Evolutionary conservation across 257 asterid genomes (phyloP).

Genomic region (Agastache rugosa): DNA sequence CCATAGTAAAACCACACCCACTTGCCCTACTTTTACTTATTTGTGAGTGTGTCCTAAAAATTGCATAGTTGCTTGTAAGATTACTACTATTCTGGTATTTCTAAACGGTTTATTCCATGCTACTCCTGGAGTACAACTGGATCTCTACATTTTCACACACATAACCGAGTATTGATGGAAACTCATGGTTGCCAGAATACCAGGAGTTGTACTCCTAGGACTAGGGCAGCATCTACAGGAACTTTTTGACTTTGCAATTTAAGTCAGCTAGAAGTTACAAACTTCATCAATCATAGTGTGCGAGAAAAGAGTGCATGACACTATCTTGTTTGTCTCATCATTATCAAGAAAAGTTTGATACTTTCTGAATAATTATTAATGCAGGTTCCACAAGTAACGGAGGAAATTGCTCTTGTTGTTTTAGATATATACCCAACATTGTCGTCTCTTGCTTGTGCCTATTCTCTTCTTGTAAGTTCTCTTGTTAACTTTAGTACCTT

Average conservation of each 20-base stretch:
- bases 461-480: slow-evolving; percentile 77
- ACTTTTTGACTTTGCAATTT: slow-evolving; percentile 3
- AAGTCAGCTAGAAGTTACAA: slow-evolving; percentile 23
- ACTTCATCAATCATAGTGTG: neutral
- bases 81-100: neutral
- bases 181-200: too few species aligned
- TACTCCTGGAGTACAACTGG: too few species aligned
- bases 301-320: slow-evolving; percentile 15
- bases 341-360: neutral
- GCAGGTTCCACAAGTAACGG: slow-evolving; percentile 97
- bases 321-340: slow-evolving; percentile 21
- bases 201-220: too few species aligned
- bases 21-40: neutral
- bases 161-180: too few species aligned
- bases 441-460: slow-evolving; percentile 81
- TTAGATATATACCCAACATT: slow-evolving; percentile 86
- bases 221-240: too few species aligned
- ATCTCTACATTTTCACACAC: too few species aligned
- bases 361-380: slow-evolving; percentile 29
- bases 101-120: too few species aligned
- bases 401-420: slow-evolving; percentile 88
- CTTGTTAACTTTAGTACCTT: slow-evolving; percentile 6
- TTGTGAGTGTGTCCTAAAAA: slow-evolving; percentile 8
- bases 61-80: neutral
- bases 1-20: too few species aligned